Percentiles rank a stretch among this genome's conserved stretches.
Evolutionary conservation across 768 basidiomycete species (phyloP).

Genomic region (Boletales sp.): DNA sequence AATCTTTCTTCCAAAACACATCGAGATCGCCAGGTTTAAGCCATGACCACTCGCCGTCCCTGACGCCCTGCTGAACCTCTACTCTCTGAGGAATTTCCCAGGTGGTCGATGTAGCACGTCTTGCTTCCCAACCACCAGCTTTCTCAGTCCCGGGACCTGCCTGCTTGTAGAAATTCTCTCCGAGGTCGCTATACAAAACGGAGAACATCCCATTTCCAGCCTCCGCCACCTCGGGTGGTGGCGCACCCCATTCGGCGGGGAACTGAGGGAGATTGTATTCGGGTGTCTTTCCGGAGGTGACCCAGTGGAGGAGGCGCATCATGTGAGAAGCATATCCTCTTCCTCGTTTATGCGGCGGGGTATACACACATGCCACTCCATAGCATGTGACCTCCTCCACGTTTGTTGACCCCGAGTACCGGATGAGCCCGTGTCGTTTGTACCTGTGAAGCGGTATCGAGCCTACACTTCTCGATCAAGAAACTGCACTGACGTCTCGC

Average conservation of each 20-base stretch:
- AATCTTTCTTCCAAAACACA: constrained; percentile 40
- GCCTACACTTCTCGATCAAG: background rate
- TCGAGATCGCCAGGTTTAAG: constrained; percentile 35
- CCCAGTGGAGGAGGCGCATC: constrained; percentile 64
- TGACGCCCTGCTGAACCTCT: background rate
- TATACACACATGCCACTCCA: constrained; percentile 56
- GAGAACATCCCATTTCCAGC: constrained; percentile 45
- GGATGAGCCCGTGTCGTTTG: constrained; percentile 31
- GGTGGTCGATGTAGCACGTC: constrained; percentile 34
- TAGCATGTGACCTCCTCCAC: constrained; percentile 42
- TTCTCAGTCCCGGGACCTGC: constrained; percentile 34
- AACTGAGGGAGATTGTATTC: constrained; percentile 30
- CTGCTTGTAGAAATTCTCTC: constrained; percentile 40
- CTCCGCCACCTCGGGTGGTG: constrained; percentile 34
- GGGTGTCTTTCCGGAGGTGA: constrained; percentile 35
- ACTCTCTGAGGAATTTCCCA: constrained; percentile 33
- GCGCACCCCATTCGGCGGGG: constrained; percentile 42
- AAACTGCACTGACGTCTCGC: constrained; percentile 51
- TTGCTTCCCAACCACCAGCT: constrained; percentile 43
- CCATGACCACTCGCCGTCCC: constrained; percentile 19
- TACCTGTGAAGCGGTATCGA: constrained; percentile 24
- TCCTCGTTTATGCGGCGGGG: constrained; percentile 44
- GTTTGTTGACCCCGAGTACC: constrained; percentile 18
- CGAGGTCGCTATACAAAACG: constrained; percentile 52
- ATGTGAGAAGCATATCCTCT: constrained; percentile 60